Evolutionary conservation across 345 rosid species (phyloP).

Genomic region (Citrus hindsii): DNA sequence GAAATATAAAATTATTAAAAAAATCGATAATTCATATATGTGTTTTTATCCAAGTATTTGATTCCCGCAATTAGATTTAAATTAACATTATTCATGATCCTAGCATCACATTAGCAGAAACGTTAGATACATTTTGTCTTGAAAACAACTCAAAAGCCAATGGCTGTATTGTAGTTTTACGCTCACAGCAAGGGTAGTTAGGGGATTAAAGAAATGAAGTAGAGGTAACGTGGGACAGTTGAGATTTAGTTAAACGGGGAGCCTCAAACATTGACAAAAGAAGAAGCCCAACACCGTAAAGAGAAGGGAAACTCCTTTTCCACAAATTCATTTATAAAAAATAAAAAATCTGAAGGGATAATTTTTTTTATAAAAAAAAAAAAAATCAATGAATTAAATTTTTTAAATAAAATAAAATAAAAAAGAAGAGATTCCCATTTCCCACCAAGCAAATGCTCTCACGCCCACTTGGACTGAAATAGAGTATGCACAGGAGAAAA

Average conservation of each 20-base stretch:
- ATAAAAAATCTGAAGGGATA: not conserved
- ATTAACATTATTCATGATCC: slow-evolving; percentile 9
- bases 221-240: slow-evolving; percentile 47
- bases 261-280: slow-evolving; percentile 56
- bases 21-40: not conserved
- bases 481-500: slow-evolving; percentile 16
- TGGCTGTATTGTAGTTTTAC: slow-evolving; percentile 5
- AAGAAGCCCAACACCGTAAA: slow-evolving; percentile 42
- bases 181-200: not conserved
- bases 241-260: slow-evolving; percentile 38
- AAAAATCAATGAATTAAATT: not conserved
- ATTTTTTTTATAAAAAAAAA: not conserved
- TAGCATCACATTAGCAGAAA: not conserved
- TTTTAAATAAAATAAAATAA: not conserved
- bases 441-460: not conserved
- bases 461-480: slow-evolving; percentile 17
- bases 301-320: slow-evolving; percentile 38
- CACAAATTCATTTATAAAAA: not conserved
- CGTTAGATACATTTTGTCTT: not conserved
- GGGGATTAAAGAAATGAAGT: slow-evolving; percentile 6
- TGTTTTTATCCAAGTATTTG: not conserved
- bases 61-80: not conserved
- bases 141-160: not conserved
- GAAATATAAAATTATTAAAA: not conserved
- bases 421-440: not conserved